phyloP scores from a whole-genome alignment of 2,329 filamentous ascomycete species.

The Annulohypoxylon truncatum region DNA sequence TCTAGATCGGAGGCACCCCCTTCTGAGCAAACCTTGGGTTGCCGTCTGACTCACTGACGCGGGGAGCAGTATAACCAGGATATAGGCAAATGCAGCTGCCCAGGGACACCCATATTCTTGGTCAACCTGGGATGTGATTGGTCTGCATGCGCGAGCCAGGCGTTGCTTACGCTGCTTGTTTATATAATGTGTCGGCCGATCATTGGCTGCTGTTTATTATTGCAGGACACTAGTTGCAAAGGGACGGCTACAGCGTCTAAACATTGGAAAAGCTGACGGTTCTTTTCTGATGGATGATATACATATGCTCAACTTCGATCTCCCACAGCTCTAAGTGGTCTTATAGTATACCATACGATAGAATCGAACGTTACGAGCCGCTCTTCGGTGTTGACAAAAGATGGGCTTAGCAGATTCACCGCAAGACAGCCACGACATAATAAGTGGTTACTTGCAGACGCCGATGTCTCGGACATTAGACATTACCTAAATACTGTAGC shows the following conservation, averaged over 20 bases:
- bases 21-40: neutral
- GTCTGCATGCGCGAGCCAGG: neutral
- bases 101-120: constrained; percentile 7
- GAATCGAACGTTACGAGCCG: constrained; percentile 12
- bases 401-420: constrained; percentile 6
- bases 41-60: constrained; percentile 30
- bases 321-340: neutral
- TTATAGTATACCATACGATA: neutral
- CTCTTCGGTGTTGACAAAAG: constrained; percentile 8
- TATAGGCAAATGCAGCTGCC: constrained; percentile 15
- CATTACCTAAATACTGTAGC: constrained; percentile 22
- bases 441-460: neutral
- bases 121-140: constrained; percentile 21
- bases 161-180: constrained; percentile 29
- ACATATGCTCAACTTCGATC: neutral
- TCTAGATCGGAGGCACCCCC: neutral
- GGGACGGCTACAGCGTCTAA: neutral
- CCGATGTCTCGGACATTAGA: neutral
- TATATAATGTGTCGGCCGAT: constrained; percentile 29
- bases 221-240: constrained; percentile 5
- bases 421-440: constrained; percentile 13
- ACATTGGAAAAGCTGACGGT: neutral
- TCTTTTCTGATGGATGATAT: constrained; percentile 6
- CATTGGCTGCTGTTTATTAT: constrained; percentile 28
- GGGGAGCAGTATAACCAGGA: constrained; percentile 1